Percentiles rank a stretch among this genome's conserved stretches.
Evolutionary conservation across 2,329 filamentous ascomycete species (phyloP).

Genomic region (Xylariales sp.): DNA sequence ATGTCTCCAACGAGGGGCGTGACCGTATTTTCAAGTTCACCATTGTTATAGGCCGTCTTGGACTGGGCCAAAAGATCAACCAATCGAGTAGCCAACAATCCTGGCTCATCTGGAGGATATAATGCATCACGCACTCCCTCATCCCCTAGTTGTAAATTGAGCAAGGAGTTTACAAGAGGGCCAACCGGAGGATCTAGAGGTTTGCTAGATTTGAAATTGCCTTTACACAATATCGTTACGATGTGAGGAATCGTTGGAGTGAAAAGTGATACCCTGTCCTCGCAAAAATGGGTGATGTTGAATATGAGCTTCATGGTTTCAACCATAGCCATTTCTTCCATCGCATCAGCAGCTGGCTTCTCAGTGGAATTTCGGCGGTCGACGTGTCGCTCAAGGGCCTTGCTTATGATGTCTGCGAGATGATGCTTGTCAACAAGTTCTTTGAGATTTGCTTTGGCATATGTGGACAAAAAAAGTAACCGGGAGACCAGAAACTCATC

Average conservation of each 20-base stretch:
- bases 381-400: slow-evolving; percentile 68
- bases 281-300: slow-evolving; percentile 76
- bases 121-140: slow-evolving; percentile 50
- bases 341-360: slow-evolving; percentile 40
- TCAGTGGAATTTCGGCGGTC: slow-evolving; percentile 30
- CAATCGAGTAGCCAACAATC: slow-evolving; percentile 58
- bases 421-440: slow-evolving; percentile 61
- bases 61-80: slow-evolving; percentile 67
- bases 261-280: slow-evolving; percentile 58
- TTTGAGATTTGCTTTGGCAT: slow-evolving; percentile 64
- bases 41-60: slow-evolving; percentile 57
- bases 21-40: slow-evolving; percentile 67
- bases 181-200: slow-evolving; percentile 71
- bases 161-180: slow-evolving; percentile 71
- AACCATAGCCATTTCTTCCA: slow-evolving; percentile 74
- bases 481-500: slow-evolving; percentile 84
- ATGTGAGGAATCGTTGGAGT: slow-evolving; percentile 65
- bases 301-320: slow-evolving; percentile 88
- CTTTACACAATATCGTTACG: slow-evolving; percentile 62
- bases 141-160: slow-evolving; percentile 68
- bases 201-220: slow-evolving; percentile 51
- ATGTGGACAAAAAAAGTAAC: slow-evolving; percentile 76
- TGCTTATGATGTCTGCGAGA: slow-evolving; percentile 63
- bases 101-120: slow-evolving; percentile 61
- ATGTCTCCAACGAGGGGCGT: slow-evolving; percentile 73